phyloP scores from a whole-genome alignment of 805 yeast species.

The Saccharomycopsis schoenii region DNA sequence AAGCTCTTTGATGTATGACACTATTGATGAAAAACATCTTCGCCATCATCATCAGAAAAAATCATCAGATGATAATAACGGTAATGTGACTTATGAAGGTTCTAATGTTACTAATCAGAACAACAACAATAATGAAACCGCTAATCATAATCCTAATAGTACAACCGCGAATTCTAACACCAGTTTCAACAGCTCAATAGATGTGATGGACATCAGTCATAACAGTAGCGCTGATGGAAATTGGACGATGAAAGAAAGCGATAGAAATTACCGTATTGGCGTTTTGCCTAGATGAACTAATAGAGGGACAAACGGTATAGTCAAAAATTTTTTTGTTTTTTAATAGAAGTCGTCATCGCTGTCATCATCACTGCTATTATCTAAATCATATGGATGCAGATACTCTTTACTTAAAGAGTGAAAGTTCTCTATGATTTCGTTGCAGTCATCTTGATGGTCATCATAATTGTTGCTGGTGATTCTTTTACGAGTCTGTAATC shows the following conservation, averaged over 20 bases:
- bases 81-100: background rate
- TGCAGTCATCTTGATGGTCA: slow-evolving; percentile 21
- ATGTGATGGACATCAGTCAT: background rate
- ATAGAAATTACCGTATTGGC: background rate
- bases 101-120: background rate
- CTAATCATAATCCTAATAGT: background rate
- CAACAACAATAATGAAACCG: background rate
- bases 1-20: background rate
- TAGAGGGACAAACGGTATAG: background rate
- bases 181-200: background rate
- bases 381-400: slow-evolving; percentile 18
- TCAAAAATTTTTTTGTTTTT: background rate
- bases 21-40: background rate
- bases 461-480: slow-evolving; percentile 16
- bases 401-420: slow-evolving; percentile 36
- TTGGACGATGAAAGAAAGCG: background rate
- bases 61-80: background rate
- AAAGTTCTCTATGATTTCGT: slow-evolving; percentile 41
- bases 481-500: slow-evolving; percentile 21
- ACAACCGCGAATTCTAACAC: background rate
- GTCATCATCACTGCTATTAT: slow-evolving; percentile 40
- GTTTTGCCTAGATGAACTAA: background rate
- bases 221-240: background rate
- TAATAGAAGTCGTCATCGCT: slow-evolving; percentile 27
- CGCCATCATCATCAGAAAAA: background rate